Conservation (phyloP, 768 basidiomycete species). For the Rhizopogon vinicolor region DNA sequence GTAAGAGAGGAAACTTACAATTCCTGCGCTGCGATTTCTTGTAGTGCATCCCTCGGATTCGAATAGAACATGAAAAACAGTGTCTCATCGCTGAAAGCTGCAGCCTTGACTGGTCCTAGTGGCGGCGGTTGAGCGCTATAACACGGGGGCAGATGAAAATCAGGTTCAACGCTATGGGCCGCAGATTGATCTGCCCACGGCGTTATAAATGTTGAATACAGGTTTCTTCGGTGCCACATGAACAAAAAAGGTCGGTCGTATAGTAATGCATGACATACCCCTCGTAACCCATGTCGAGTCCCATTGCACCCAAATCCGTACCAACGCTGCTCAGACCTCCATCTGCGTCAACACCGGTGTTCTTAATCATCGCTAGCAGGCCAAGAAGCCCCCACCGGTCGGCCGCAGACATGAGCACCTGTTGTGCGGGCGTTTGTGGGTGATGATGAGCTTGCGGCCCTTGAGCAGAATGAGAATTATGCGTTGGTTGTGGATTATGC, state of each 20-base stretch:
- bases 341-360: slow-evolving; percentile 70
- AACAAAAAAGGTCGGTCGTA: slow-evolving; percentile 15
- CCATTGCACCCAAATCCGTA: slow-evolving; percentile 88
- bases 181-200: slow-evolving; percentile 93
- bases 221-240: slow-evolving; percentile 46
- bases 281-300: slow-evolving; percentile 79
- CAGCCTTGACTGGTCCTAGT: slow-evolving; percentile 75
- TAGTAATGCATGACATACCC: slow-evolving; percentile 54
- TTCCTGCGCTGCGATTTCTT: slow-evolving; percentile 94
- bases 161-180: slow-evolving; percentile 83
- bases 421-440: slow-evolving; percentile 89
- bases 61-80: slow-evolving; percentile 99
- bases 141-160: slow-evolving; percentile 86
- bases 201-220: slow-evolving; percentile 92
- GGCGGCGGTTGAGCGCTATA: slow-evolving; percentile 91
- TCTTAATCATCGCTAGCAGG: slow-evolving; percentile 83
- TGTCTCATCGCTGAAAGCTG: slow-evolving; percentile 91
- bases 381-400: slow-evolving; percentile 94
- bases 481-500: slow-evolving; percentile 15
- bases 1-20: slow-evolving; percentile 54
- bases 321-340: slow-evolving; percentile 80
- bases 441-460: slow-evolving; percentile 36
- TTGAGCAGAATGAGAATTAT: slow-evolving; percentile 11
- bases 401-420: slow-evolving; percentile 87
- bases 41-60: slow-evolving; percentile 84